Percentiles rank a stretch among this genome's conserved stretches.
phyloP scores from a whole-genome alignment of 2,329 filamentous ascomycete genomes.

The Cercospora zeina region DNA sequence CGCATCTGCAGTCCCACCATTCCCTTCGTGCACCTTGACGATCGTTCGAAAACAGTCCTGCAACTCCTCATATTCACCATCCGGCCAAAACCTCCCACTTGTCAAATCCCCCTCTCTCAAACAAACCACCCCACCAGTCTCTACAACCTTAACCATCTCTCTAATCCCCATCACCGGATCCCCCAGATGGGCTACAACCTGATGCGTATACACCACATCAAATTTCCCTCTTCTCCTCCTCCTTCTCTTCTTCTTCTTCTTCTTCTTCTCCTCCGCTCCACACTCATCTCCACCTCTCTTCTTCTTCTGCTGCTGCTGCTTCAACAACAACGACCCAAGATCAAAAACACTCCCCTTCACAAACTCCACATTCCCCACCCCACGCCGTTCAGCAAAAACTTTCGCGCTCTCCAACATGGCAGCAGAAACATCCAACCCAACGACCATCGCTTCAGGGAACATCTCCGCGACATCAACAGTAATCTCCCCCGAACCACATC shows the following conservation, averaged over 20 bases:
- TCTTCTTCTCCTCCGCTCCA: no score
- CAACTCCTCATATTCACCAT: conserved; percentile 13
- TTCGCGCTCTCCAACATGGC: conserved; percentile 39
- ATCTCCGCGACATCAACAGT: conserved; percentile 40
- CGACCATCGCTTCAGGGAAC: conserved; percentile 33
- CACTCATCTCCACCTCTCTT: not conserved
- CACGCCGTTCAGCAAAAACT: conserved; percentile 35
- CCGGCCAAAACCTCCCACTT: conserved; percentile 24
- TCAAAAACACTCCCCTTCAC: conserved; percentile 97
- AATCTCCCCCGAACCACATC: conserved; percentile 44
- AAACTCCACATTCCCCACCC: conserved; percentile 66
- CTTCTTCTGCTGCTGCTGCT: conserved; percentile 7
- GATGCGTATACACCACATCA: conserved; percentile 70
- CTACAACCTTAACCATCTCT: conserved; percentile 21
- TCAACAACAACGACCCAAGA: conserved; percentile 81
- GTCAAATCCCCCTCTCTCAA: conserved; percentile 29
- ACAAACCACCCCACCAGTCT: conserved; percentile 23
- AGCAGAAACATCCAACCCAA: conserved; percentile 43
- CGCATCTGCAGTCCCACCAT: conserved; percentile 26
- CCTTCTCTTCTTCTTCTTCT: not conserved
- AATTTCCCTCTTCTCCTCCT: conserved; percentile 61
- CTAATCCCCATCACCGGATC: conserved; percentile 44
- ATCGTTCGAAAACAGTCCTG: conserved; percentile 28
- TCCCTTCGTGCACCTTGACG: conserved; percentile 19
- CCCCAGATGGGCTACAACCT: conserved; percentile 57